phyloP scores from a whole-genome alignment of 106 monocot genomes.

The Dendrobium officinale region DNA sequence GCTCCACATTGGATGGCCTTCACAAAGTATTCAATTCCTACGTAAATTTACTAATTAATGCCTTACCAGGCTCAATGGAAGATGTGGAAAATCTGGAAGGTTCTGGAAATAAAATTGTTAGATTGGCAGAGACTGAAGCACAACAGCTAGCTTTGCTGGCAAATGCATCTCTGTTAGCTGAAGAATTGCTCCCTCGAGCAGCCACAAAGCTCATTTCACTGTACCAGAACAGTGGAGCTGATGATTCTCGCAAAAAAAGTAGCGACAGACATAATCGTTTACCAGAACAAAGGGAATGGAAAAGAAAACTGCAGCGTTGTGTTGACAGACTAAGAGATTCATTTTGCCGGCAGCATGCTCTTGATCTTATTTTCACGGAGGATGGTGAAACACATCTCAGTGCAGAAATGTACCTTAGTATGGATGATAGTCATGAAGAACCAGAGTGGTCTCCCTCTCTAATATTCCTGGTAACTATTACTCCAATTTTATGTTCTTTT shows the following conservation, averaged over 20 bases:
- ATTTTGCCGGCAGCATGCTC: conserved; percentile 91
- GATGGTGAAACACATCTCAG: conserved; percentile 74
- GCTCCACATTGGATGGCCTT: conserved; percentile 79
- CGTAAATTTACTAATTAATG: conserved; percentile 69
- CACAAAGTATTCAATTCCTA: conserved; percentile 76
- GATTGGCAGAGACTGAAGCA: conserved; percentile 73
- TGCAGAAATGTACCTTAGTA: conserved; percentile 77
- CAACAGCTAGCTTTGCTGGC: conserved; percentile 88
- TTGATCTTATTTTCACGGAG: conserved; percentile 95
- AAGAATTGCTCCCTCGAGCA: conserved; percentile 80
- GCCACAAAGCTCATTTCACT: conserved; percentile 69
- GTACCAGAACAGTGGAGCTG: conserved; percentile 35
- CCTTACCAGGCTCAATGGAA: conserved; percentile 81
- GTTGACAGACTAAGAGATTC: conserved; percentile 74
- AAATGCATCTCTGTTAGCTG: conserved; percentile 89
- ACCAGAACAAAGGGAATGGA: conserved; percentile 90
- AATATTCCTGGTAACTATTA: conserved; percentile 82
- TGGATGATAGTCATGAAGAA: conserved; percentile 52
- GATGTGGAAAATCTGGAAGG: conserved; percentile 70
- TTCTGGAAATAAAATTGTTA: conserved; percentile 73
- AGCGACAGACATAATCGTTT: conserved; percentile 50
- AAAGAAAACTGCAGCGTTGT: conserved; percentile 63
- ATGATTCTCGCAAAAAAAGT: conserved; percentile 52
- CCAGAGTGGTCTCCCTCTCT: conserved; percentile 68
- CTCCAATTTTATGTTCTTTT: background rate